Evolutionary conservation across 2,329 filamentous ascomycete species (phyloP), one percentile per base, ranked within the genome.

Genomic region (Delphinella strobiligena): DNA sequence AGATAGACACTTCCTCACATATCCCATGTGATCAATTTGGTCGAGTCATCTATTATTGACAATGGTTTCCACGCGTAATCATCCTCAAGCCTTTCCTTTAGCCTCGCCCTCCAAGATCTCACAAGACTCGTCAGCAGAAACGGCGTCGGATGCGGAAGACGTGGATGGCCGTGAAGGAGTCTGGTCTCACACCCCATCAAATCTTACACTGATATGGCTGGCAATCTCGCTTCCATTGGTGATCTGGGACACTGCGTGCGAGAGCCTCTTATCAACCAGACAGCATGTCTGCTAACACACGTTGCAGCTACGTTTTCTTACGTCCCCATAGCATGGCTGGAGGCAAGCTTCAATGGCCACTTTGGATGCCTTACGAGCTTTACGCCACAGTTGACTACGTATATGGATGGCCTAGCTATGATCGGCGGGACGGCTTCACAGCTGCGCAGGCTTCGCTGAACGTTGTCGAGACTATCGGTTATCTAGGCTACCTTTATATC

Each of bases 241-340:
- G 36, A 54, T 75, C 37, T 93, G 87, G 87, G 87, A 94, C 63
- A 36, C 33, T 4, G 22, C 22, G 22, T 27, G 12, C 12, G 22
- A n/a, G n/a, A 12, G 7, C 12, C 22, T 27, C 22, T 7, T 27
- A 7, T 27, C 7, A 7, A 27, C 22, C 12, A 27, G 22, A 12
- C 7, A 27, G 12, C 7, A 7, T 12, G 22, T 12, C 12, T 7
- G 22, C 12, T 27, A 27, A 27, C 22, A 27, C 22, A 12, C 12
- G 12, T 27, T 74, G 74, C 19, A 66, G 68, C 42, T 94, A 93
- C 64, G 76, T 93, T 30, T 67, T 93, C 34, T 65, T 83, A 39
- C 82, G 87, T 15, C 87, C 87, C 19, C 74, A 80, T 59, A 82
- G 78, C 42, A 91, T 94, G 82, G 75, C 79, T 0, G 83, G 84